Evolutionary conservation across 352 stramenopile species (phyloP), one percentile per base, ranked within the genome.

Genomic region (Phytophthora constricta): DNA sequence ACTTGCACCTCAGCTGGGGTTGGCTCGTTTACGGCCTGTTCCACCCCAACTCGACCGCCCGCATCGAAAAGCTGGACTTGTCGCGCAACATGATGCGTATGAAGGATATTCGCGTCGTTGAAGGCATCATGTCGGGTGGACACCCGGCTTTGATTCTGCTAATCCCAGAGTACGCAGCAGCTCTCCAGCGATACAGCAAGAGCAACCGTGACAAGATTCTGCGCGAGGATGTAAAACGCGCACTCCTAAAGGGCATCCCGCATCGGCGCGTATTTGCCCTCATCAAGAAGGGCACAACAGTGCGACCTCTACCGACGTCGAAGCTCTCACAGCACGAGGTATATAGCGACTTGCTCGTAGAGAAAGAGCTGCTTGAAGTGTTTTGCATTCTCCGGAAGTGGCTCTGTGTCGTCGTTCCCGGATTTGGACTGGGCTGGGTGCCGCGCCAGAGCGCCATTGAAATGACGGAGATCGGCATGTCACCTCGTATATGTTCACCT

Each of bases 61-160:
- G 73, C 26, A 78, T 86, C 60, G 54, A 73, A 41, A 65, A 80
- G 17, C 48, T 83, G 2, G 69, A 86, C 39, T 49, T 86, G 20
- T 86, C 77, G 16, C 62, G 74, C 25, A 86, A 86, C 61, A 83
- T 86, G 74, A 68, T 86, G 53, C 75, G 74, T 48, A 83, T 86
- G 77, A 80, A 83, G 66, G 75, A 86, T 37, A 79, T 86, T 22
- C 77, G 77, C 17, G 56, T 70, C 46, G 68, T 86, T 2, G 77
- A 86, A 58, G 77, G 72, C 33, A 78, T 86, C 50, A 86, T 86
- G 77, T 68, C 77, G 16, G 77, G 77, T 17, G 74, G 77, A 20
- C 77, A 86, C 57, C 74, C 77, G 42, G 77, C 74, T 19, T 65
- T 83, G 37, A 65, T 86, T 58, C 63, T 86, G 53, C 59, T 86